Percentiles rank a stretch among this genome's conserved stretches.
Conservation (phyloP, 2,329 filamentous ascomycete genomes). For the Fusarium graminum region DNA sequence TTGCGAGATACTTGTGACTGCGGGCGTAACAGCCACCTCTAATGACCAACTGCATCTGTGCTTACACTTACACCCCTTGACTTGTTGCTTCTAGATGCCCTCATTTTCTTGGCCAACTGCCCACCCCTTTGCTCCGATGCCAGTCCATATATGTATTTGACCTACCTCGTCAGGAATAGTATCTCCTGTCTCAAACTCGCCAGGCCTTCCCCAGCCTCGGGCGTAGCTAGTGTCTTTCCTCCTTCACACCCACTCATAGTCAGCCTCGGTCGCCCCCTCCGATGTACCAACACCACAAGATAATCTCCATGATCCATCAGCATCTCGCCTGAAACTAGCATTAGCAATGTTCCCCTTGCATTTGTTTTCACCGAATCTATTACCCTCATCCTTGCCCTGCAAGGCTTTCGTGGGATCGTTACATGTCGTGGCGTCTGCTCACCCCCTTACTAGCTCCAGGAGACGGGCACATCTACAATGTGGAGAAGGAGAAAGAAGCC, state of each 20-base stretch:
- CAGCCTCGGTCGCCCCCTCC: constrained; percentile 7
- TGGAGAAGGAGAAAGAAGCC: constrained; percentile 18
- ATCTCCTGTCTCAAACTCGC: constrained; percentile 26
- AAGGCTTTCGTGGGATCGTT: constrained; percentile 25
- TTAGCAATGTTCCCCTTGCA: constrained; percentile 14
- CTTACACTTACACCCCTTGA: constrained; percentile 23
- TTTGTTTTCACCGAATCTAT: constrained; percentile 22
- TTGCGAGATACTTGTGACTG: constrained; percentile 19
- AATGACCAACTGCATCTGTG: constrained; percentile 11
- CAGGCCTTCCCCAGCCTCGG: constrained; percentile 16
- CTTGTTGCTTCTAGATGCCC: constrained; percentile 9
- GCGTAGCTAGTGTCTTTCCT: constrained; percentile 15
- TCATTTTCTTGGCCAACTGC: constrained; percentile 3
- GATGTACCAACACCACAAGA: constrained; percentile 4
- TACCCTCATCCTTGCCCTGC: constrained; percentile 20
- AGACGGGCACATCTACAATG: constrained; percentile 8
- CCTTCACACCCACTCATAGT: constrained; percentile 6
- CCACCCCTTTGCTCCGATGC: neutral
- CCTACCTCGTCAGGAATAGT: constrained; percentile 34
- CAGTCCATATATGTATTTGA: constrained; percentile 1
- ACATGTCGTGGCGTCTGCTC: constrained; percentile 27
- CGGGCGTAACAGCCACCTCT: constrained; percentile 10
- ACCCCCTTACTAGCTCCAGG: constrained; percentile 31
- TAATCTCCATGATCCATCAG: neutral
- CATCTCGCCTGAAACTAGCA: constrained; percentile 32